Percentiles rank a stretch among this genome's conserved stretches.
These are phyloP conservation scores for Pseudogymnoascus sp. DNA, from an alignment of 2,329 filamentous ascomycete genomes.

Conservation along the genomic window DNA sequence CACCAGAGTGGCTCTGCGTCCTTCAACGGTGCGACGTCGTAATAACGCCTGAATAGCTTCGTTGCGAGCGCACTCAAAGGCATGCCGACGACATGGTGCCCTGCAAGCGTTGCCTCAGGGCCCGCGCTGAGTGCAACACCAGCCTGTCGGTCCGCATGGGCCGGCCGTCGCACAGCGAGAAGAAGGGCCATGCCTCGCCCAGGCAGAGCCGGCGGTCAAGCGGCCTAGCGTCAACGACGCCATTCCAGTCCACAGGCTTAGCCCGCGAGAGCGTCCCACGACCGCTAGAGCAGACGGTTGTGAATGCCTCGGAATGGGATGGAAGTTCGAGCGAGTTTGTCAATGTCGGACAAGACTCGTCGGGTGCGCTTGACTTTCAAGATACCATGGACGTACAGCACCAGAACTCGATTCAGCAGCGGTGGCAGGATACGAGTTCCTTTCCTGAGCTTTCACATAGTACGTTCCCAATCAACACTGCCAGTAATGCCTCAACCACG, in stretches of 20 bases:
- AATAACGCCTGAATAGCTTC: neutral
- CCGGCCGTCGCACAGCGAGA: neutral
- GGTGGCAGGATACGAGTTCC: neutral
- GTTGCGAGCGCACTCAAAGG: neutral
- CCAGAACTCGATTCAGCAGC: neutral
- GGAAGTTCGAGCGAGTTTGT: neutral
- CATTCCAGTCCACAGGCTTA: neutral
- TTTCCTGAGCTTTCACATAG: neutral
- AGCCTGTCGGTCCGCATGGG: neutral
- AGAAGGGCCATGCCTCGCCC: neutral
- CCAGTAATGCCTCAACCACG: neutral
- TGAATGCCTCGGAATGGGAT: neutral
- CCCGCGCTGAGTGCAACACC: neutral
- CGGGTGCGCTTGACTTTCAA: neutral
- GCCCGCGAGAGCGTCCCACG: neutral
- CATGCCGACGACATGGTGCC: neutral
- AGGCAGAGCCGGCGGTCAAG: neutral
- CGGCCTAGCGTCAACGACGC: neutral
- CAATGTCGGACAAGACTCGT: neutral
- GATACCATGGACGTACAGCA: neutral
- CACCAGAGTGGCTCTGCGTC: neutral
- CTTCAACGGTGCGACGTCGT: neutral
- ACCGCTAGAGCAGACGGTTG: neutral
- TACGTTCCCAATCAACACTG: neutral
- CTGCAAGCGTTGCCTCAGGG: neutral